These are phyloP conservation scores for Logfia minima DNA, from an alignment of 129 eudicot species.

Conservation along the genomic window DNA sequence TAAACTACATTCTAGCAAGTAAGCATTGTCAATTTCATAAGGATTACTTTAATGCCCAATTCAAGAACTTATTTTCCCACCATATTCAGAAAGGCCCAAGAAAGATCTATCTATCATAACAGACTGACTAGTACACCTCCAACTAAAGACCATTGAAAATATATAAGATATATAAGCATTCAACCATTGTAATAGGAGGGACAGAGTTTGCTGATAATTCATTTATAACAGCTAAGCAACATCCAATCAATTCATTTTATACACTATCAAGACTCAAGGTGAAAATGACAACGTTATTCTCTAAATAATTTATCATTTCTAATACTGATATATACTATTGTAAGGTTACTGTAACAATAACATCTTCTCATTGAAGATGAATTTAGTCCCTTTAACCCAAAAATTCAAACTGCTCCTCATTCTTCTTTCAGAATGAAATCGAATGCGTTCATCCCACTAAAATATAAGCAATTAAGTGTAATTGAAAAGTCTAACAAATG, in stretches of 20 bases:
- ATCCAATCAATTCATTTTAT: neutral
- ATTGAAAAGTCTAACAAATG: neutral
- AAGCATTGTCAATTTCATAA: neutral
- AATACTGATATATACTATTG: too few relatives aligned
- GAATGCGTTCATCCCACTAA: neutral
- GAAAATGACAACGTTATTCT: neutral
- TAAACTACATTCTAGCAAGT: slow-evolving; percentile 1
- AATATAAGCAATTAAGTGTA: neutral
- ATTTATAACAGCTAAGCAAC: neutral
- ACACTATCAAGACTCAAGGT: neutral
- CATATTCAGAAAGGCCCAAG: neutral
- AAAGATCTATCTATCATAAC: neutral
- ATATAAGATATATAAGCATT: neutral
- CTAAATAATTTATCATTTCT: neutral
- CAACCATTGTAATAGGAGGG: neutral
- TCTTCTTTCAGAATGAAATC: neutral
- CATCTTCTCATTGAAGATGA: neutral
- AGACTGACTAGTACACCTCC: neutral
- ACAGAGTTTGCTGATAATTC: neutral
- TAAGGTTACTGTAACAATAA: neutral
- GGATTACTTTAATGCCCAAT: neutral
- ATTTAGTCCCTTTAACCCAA: neutral
- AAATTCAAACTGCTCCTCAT: neutral
- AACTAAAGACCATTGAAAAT: slow-evolving; percentile 4
- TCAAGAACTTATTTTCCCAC: neutral